Base-by-base conservation (phyloP, 768 basidiomycete genomes). In the Tylopilus balloui region DNA sequence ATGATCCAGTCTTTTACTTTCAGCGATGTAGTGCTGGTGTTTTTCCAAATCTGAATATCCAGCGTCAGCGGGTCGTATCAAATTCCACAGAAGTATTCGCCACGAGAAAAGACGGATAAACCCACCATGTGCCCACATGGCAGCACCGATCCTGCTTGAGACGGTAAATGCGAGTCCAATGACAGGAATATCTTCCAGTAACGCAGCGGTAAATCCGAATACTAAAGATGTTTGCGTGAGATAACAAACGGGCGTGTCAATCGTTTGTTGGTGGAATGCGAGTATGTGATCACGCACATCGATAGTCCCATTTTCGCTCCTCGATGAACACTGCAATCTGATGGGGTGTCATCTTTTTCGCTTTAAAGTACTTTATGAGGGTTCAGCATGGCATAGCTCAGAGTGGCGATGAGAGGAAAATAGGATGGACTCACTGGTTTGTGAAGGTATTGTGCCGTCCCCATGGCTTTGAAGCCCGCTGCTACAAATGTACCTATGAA, bases 121-220 rank as follows among this genome's bases (percentile, higher is more conserved):
- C 73, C 14, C 48, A 88, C 86, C 88, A 54, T 84, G 81, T 5
- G 88, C 87, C 86, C 92, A 96, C 93, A 96, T 95, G 1, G 92
- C 92, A 3, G 90, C 93, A 6, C 92, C 92, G 21, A 95, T 79
- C 6, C 90, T 77, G 63, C 95, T 94, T 0, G 90, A 92, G 15
- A 95, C 73, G 2, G 84, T 84, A 63, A 95, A 91, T 10, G 86
- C 67, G 5, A 95, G 69, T 0, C 93, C 93, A 3, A 92, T 60
- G 50, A 96, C 77, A 0, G 93, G 93, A 0, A 95, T 69, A 2
- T 78, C 76, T 67, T 96, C 93, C 3, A 93, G 71, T 6, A 95
- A 69, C 0, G 91, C 83, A 0, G 93, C 88, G 0, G 79, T 66
- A 62, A 95, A 93, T 5, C 93, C 93, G 59, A 96, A 96, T 0